Conservation (phyloP, 2,329 filamentous ascomycete genomes). For the Microascus cirrosus region DNA sequence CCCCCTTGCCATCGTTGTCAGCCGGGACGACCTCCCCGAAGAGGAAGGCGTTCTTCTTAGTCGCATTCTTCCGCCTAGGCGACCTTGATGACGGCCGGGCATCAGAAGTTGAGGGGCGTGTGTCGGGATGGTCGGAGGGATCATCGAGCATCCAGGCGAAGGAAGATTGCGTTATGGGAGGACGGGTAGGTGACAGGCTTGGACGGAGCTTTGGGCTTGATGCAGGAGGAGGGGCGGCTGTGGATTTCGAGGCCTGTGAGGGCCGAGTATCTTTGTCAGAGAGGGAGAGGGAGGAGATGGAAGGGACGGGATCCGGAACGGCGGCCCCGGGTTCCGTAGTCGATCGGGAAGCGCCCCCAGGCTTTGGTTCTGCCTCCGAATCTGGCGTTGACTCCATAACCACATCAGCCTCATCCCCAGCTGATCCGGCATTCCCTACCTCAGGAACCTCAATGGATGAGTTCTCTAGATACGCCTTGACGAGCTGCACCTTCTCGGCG, state of each 20-base stretch:
- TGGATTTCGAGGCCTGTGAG: conserved; percentile 8
- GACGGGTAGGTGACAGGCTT: conserved; percentile 44
- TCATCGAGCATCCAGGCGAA: conserved; percentile 68
- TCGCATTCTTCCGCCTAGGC: conserved; percentile 8
- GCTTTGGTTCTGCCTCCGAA: background rate
- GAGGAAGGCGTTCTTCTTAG: conserved; percentile 45
- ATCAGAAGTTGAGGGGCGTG: conserved; percentile 10
- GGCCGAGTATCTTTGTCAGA: conserved; percentile 7
- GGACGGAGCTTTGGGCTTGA: background rate
- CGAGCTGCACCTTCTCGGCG: conserved; percentile 53
- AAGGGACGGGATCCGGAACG: conserved; percentile 6
- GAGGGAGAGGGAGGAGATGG: conserved; percentile 12
- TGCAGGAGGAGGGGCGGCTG: background rate
- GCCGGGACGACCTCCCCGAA: conserved; percentile 41
- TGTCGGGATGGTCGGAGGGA: conserved; percentile 37
- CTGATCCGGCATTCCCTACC: background rate
- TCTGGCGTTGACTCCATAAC: conserved; percentile 3
- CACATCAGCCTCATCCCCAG: background rate
- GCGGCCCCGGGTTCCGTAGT: background rate
- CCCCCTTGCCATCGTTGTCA: conserved; percentile 25
- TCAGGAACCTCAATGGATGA: conserved; percentile 25
- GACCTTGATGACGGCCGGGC: conserved; percentile 7
- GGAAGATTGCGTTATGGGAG: conserved; percentile 59
- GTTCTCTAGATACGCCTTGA: conserved; percentile 51
- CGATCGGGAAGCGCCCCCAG: background rate